A percentile compares a stretch with the other conserved stretches of the same genome.
Evolutionary conservation across 2,329 filamentous ascomycete genomes (phyloP).

Genomic region (Teratosphaeria viscida): DNA sequence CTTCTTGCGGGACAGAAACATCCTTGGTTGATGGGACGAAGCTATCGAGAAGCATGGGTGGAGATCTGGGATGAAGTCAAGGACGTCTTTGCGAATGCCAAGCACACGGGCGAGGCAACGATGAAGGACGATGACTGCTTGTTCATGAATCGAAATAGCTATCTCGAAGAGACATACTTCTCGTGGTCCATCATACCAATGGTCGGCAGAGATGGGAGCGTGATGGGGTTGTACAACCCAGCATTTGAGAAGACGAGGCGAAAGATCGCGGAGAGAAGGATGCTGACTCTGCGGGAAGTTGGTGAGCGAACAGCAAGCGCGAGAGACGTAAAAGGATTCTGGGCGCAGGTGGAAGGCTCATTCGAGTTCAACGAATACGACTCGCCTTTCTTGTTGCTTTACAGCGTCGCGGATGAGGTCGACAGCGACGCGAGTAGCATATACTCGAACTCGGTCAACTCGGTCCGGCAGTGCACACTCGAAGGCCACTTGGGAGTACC

Average conservation of each 20-base stretch:
- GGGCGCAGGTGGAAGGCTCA: constrained; percentile 57
- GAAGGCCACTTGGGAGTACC: constrained; percentile 64
- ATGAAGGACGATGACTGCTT: constrained; percentile 77
- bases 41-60: constrained; percentile 56
- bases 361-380: constrained; percentile 66
- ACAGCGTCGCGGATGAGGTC: constrained; percentile 60
- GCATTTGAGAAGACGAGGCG: constrained; percentile 71
- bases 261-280: constrained; percentile 67
- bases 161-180: constrained; percentile 70
- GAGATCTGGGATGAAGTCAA: constrained; percentile 67
- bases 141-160: constrained; percentile 59
- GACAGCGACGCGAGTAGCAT: constrained; percentile 65
- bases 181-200: constrained; percentile 74
- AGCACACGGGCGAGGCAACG: constrained; percentile 61
- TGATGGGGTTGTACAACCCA: constrained; percentile 63
- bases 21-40: constrained; percentile 62
- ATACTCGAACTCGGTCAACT: constrained; percentile 54
- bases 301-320: constrained; percentile 64
- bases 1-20: constrained; percentile 67
- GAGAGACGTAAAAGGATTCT: constrained; percentile 63
- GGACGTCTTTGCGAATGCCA: constrained; percentile 57
- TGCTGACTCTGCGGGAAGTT: constrained; percentile 68
- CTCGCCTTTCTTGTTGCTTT: constrained; percentile 65
- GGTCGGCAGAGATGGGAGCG: constrained; percentile 58
- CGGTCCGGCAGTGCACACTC: constrained; percentile 54